These are phyloP conservation scores for Solanum rostratum DNA, from an alignment of 257 asterid genomes.

Conservation along the genomic window DNA sequence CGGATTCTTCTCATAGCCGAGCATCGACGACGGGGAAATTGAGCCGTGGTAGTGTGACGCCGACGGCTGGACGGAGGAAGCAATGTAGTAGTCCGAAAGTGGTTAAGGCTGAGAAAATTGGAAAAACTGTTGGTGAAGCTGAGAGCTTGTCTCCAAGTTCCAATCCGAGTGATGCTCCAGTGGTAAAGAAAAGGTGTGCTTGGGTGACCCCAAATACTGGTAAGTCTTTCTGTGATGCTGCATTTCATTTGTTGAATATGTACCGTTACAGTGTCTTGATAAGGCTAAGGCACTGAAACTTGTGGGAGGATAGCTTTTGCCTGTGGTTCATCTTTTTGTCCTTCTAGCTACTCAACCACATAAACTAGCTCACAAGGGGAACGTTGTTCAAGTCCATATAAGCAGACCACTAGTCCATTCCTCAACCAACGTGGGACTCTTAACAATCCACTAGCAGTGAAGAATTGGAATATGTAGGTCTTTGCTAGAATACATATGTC, in stretches of 20 bases:
- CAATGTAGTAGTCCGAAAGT: conserved; percentile 35
- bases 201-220: conserved; percentile 95
- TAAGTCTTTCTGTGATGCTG: conserved; percentile 13
- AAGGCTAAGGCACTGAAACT: not conserved
- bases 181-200: conserved; percentile 72
- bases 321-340: not conserved
- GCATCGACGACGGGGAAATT: conserved; percentile 85
- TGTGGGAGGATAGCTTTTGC: not conserved
- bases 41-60: conserved; percentile 27
- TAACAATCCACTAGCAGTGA: not conserved
- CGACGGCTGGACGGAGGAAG: conserved; percentile 31
- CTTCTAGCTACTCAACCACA: not conserved
- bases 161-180: conserved; percentile 19
- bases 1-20: conserved; percentile 82
- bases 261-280: not conserved
- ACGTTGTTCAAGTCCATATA: too few species aligned
- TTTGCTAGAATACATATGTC: not conserved
- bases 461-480: not conserved
- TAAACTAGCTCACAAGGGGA: too few species aligned
- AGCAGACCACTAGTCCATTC: too few species aligned
- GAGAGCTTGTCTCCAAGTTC: conserved; percentile 20
- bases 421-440: too few species aligned
- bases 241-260: not conserved
- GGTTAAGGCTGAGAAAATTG: conserved; percentile 25
- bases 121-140: conserved; percentile 26